Base-by-base conservation (phyloP, 148 eudicot genomes). In the Fallopia convolvulus region DNA sequence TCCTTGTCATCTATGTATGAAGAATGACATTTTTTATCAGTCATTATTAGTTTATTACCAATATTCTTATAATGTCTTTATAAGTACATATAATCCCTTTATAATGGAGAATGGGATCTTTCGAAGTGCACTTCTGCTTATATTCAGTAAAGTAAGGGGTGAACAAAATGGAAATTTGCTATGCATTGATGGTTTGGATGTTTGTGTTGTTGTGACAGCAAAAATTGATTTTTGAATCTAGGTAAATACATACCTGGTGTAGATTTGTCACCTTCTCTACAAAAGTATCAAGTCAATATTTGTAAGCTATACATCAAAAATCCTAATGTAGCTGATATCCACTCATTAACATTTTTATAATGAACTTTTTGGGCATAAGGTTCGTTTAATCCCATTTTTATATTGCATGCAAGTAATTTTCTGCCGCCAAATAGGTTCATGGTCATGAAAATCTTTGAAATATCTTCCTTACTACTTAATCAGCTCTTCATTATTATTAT, bases 401-500 rank as follows among this genome's bases (percentile, higher is more conserved):
- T 26, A 20, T 61, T 65, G 18, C 7, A 65, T 65, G 8, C n/a
- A 65, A 61, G 20, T 65, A 58, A 12, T 65, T 65, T 14, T 1
- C 18, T 26, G 33, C 36, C 8, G 30, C 32, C 13, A 20, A 20
- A 58, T 20, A 58, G 65, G 65, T 21, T 32, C 32, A 58, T 20
- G 32, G 32, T 58, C 65, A 58, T 58, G 30, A 21, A 20, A 58
- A 58, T 58, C 13, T 58, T 6, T n/a, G 58, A 5, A 52, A 52
- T 3, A 14, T 52, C 20, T 17, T 52, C 58, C 17, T 52, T 60
- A 11, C 70, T 14, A 68, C 36, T 68, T 33, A 36, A 95, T 83
- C 97, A 88, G 97, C 92, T 95, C 66, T 74, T 80, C 36, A 39
- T 39, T 40, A 30, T 53, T 61, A 47, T 48, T 30, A 33, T 78